Evolutionary conservation across 352 stramenopile species (phyloP).

Genomic region (Plasmopara muralis): DNA sequence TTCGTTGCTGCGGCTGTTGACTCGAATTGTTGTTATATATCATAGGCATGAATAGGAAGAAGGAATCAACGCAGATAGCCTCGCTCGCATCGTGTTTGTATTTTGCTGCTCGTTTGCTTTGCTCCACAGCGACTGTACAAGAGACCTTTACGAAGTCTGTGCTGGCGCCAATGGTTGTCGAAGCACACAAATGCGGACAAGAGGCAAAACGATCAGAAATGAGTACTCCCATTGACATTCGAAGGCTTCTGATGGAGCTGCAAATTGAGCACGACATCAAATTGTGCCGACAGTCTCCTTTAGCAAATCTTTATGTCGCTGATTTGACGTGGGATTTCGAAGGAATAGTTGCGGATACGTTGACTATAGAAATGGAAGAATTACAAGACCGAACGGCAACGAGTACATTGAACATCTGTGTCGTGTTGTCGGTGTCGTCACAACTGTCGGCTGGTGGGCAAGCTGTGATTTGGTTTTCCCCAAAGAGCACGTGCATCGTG

Average conservation of each 20-base stretch:
- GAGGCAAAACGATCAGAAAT: slow-evolving; percentile 10
- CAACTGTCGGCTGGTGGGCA: slow-evolving; percentile 9
- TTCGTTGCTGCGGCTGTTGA: slow-evolving; percentile 3
- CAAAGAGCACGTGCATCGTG: slow-evolving; percentile 1
- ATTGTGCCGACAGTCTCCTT: slow-evolving; percentile 4
- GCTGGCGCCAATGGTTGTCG: slow-evolving; percentile 45
- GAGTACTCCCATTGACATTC: slow-evolving; percentile 6
- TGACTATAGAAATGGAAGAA: slow-evolving; percentile 59
- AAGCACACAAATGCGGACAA: slow-evolving; percentile 46
- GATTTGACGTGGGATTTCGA: slow-evolving; percentile 61
- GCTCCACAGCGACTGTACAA: slow-evolving; percentile 7
- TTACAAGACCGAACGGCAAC: slow-evolving; percentile 31
- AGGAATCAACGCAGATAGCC: slow-evolving; percentile 17
- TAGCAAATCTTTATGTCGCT: slow-evolving; percentile 25
- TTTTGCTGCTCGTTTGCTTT: slow-evolving; percentile 36
- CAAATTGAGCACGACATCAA: slow-evolving; percentile 11
- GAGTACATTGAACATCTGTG: slow-evolving; percentile 22
- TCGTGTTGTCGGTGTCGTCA: slow-evolving; percentile 25
- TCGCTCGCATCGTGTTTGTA: slow-evolving; percentile 40
- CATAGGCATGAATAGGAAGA: slow-evolving; percentile 26
- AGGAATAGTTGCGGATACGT: slow-evolving; percentile 32
- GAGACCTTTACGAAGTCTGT: slow-evolving; percentile 42
- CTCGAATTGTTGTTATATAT: not conserved
- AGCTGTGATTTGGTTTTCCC: slow-evolving; percentile 43
- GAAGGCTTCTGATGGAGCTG: slow-evolving; percentile 23